These are phyloP conservation scores for Phycomyces blakesleeanus DNA, from an alignment of 192 early-diverging fungal genomes.

Conservation along the genomic window DNA sequence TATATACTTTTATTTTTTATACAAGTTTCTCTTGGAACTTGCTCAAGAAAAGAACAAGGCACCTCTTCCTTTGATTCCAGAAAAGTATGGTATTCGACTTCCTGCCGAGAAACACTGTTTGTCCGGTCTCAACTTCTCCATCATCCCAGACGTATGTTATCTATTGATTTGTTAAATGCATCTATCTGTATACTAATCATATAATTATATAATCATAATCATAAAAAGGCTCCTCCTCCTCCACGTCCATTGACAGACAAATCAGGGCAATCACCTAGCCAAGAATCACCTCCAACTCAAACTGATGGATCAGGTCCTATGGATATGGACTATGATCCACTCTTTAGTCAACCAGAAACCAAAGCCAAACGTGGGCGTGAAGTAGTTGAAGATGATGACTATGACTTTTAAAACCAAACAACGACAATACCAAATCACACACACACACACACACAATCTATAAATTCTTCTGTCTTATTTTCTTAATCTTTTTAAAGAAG, in stretches of 20 bases:
- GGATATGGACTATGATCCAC: no score
- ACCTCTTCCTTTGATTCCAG: slow-evolving; percentile 72
- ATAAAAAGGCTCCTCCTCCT: slow-evolving; percentile 34
- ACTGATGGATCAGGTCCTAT: neutral
- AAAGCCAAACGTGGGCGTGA: slow-evolving; percentile 21
- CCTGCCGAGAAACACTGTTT: slow-evolving; percentile 73
- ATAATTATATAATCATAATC: neutral
- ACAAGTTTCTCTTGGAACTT: slow-evolving; percentile 68
- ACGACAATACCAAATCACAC: neutral
- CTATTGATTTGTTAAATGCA: no score
- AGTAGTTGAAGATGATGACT: slow-evolving; percentile 31
- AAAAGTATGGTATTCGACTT: slow-evolving; percentile 74
- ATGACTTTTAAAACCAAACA: slow-evolving; percentile 26
- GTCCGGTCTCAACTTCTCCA: slow-evolving; percentile 74
- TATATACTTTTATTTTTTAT: neutral
- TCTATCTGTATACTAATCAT: neutral
- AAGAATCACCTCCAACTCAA: slow-evolving; percentile 4
- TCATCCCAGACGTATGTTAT: slow-evolving; percentile 59
- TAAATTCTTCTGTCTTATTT: no score
- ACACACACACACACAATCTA: no score
- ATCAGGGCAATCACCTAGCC: neutral
- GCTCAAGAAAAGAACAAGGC: slow-evolving; percentile 74
- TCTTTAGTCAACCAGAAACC: neutral
- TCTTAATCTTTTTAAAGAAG: no score
- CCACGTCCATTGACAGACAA: slow-evolving; percentile 13